These are phyloP conservation scores for Capsicum pubescens DNA, from an alignment of 257 asterid genomes.

Conservation along the genomic window DNA sequence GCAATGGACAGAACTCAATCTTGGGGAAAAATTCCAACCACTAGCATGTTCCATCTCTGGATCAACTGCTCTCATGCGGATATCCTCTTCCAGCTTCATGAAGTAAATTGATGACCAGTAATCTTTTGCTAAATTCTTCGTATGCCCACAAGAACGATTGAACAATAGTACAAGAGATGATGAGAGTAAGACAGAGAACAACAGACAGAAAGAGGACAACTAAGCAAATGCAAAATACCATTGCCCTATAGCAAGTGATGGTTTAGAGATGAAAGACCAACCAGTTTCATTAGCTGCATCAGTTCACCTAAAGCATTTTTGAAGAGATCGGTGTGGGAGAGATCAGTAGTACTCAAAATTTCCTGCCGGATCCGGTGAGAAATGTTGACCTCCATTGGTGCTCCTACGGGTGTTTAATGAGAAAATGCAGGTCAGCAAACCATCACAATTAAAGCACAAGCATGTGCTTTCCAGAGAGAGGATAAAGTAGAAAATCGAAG, in stretches of 20 bases:
- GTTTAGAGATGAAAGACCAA: constrained; percentile 39
- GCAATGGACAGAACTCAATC: constrained; percentile 76
- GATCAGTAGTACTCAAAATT: constrained; percentile 62
- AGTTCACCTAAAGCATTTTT: constrained; percentile 63
- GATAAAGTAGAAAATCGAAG: not conserved
- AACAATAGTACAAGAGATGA: not conserved
- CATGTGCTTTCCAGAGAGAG: not conserved
- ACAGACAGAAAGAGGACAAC: not conserved
- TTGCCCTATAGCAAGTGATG: constrained; percentile 1
- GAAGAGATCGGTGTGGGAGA: constrained; percentile 67
- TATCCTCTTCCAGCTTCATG: constrained; percentile 73
- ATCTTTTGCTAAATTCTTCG: constrained; percentile 70
- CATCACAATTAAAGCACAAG: not conserved
- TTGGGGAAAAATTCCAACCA: constrained; percentile 66
- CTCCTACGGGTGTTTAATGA: constrained; percentile 48
- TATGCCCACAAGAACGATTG: constrained; percentile 17
- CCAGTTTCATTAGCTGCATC: constrained; percentile 78
- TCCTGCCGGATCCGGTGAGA: constrained; percentile 75
- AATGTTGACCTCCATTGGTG: constrained; percentile 83
- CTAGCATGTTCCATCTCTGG: constrained; percentile 49
- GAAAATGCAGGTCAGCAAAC: constrained; percentile 23
- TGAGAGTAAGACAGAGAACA: not conserved
- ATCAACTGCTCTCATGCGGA: constrained; percentile 42
- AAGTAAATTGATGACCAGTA: constrained; percentile 74
- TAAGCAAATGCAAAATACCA: not conserved